Evolutionary conservation across 768 basidiomycete genomes (phyloP), one percentile per base, ranked within the genome.

Genomic region (Scleroderma citrinum): DNA sequence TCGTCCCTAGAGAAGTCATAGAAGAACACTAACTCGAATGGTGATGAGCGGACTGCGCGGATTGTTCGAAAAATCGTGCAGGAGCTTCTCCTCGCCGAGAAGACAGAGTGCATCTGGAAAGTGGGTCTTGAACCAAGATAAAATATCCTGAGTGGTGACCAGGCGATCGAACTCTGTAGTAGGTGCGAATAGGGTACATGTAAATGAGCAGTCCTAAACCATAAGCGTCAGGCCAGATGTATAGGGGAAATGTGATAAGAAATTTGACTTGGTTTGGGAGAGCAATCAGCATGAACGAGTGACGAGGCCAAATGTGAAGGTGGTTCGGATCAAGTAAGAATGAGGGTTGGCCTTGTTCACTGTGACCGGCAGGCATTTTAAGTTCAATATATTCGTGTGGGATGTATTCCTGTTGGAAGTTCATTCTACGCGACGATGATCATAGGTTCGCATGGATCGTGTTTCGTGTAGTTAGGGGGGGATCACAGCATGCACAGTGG

Each of bases 241-340:
- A 19, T 30, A 26, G 17, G 13, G 14, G 17, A 46, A 48, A 51
- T 47, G 56, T 52, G 54, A 60, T 11, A 37, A 57, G 49, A 41
- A 24, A 36, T 60, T 59, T 71, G 71, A 95, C 95, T 78, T 89
- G 85, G 75, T 99, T 99, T 57, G 95, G 93, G 49, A 99, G 82
- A 19, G 92, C 95, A 61, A 99, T 97, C 60, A 99, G 81, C 95
- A 99, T 99, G 77, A 98, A 98, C 41, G 92, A 91, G 69, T 93
- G 90, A 64, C 95, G 87, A 56, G 95, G 96, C 95, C 95, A 99
- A 61, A 99, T 97, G 72, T 99, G 95, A 58, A 99, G 83, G 69
- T 98, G 89, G 68, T 88, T 87, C 60, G 90, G 88, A 76, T 94
- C 92, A 68, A 99, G 84, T 50, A 83, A 74, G 74, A 87, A 98